Percentiles rank a stretch among this genome's conserved stretches.
phyloP scores from a whole-genome alignment of 495 filamentous ascomycete genomes.

The Delitschia confertaspora region DNA sequence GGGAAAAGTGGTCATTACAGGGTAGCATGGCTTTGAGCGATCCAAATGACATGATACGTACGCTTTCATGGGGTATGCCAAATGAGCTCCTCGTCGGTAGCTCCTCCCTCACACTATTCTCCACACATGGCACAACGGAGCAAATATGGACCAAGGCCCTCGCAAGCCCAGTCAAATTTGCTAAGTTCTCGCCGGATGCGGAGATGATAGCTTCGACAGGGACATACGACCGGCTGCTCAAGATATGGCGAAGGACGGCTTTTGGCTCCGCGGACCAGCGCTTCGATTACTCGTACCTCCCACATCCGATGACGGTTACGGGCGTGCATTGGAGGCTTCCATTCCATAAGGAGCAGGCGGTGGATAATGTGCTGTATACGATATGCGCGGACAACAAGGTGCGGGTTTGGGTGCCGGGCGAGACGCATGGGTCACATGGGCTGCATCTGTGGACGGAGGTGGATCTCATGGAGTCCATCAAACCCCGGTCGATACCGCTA shows the following conservation, averaged over 20 bases:
- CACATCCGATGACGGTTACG: slow-evolving; percentile 72
- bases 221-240: slow-evolving; percentile 70
- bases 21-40: slow-evolving; percentile 35
- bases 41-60: slow-evolving; percentile 41
- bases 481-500: slow-evolving; percentile 42
- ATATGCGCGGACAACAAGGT: slow-evolving; percentile 77
- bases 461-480: slow-evolving; percentile 67
- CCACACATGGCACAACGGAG: slow-evolving; percentile 39
- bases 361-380: slow-evolving; percentile 88
- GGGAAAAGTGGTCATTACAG: slow-evolving; percentile 48
- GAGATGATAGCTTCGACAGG: slow-evolving; percentile 77
- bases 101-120: slow-evolving; percentile 62
- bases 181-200: slow-evolving; percentile 76
- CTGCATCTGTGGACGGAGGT: slow-evolving; percentile 76
- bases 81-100: slow-evolving; percentile 77
- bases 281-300: slow-evolving; percentile 85
- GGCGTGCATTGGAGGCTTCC: slow-evolving; percentile 77
- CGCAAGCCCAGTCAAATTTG: slow-evolving; percentile 65
- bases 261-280: slow-evolving; percentile 74
- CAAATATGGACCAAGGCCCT: slow-evolving; percentile 66
- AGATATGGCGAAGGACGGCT: slow-evolving; percentile 85
- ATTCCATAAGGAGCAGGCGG: slow-evolving; percentile 62
- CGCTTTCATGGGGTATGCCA: slow-evolving; percentile 76
- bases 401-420: slow-evolving; percentile 73
- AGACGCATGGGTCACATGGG: slow-evolving; percentile 60